These are phyloP conservation scores for Penicillium psychrofluorescens DNA, from an alignment of 495 filamentous ascomycete species.

Conservation along the genomic window DNA sequence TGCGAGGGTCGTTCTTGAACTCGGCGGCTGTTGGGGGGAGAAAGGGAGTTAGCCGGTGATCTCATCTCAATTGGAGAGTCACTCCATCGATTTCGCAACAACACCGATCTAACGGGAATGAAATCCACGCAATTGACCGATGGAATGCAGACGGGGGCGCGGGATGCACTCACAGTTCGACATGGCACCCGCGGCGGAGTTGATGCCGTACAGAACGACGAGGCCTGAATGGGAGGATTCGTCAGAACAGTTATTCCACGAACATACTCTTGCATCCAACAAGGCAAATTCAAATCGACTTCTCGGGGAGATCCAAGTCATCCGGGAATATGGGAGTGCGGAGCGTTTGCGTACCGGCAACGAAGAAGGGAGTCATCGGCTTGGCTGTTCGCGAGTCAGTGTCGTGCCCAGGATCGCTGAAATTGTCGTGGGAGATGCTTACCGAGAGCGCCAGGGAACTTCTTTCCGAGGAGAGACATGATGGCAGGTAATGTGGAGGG, in stretches of 20 bases:
- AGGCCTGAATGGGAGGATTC: slow-evolving; percentile 46
- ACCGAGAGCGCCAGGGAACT: slow-evolving; percentile 85
- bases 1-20: slow-evolving; percentile 93
- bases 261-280: not conserved
- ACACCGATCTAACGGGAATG: no score
- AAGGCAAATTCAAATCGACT: no score
- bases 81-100: no score
- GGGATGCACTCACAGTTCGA: slow-evolving; percentile 57
- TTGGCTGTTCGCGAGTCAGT: slow-evolving; percentile 50
- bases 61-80: no score
- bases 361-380: slow-evolving; percentile 87
- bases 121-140: not conserved
- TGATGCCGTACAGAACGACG: slow-evolving; percentile 82
- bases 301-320: no score
- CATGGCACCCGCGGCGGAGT: slow-evolving; percentile 62
- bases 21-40: slow-evolving; percentile 58
- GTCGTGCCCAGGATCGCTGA: not conserved
- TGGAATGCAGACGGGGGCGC: not conserved
- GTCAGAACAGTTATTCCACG: slow-evolving; percentile 23
- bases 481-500: slow-evolving; percentile 29
- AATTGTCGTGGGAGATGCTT: slow-evolving; percentile 37
- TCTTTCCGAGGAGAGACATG: slow-evolving; percentile 85
- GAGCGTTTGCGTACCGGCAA: slow-evolving; percentile 70
- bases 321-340: not conserved
- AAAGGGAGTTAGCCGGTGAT: slow-evolving; percentile 12